Evolutionary conservation across 495 filamentous ascomycete genomes (phyloP), one percentile per base, ranked within the genome.

Genomic region (Mycothermus thermophilus): DNA sequence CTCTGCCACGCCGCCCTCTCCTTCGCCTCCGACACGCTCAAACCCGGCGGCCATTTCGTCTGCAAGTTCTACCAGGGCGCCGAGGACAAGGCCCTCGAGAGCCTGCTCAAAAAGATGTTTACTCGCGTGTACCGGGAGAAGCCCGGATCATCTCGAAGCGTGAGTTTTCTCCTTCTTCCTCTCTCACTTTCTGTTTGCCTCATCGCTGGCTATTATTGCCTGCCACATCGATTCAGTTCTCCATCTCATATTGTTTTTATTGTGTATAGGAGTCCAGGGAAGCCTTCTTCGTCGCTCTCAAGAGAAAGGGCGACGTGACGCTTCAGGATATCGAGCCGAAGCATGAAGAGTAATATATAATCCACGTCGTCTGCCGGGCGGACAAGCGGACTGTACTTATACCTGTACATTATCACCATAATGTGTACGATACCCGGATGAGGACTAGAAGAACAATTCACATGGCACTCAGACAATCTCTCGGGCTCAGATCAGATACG

Each of bases 51-150:
- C 0, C 77, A 88, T 52, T 93, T 97, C 46, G 71, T 97, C 21
- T 96, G 90, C 67, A 97, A 97, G 59, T 96, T 93, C 57, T 97
- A 96, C 55, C 82, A 88, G 51, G 90, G 90, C 3, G 52, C 65
- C 4, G 84, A 94, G 46, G 86, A 95, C 50, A 83, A 79, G 57
- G 62, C 60, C 4, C 52, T 97, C 15, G 83, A 93, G 58, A 58
- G 51, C 37, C 64, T 70, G 41, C 61, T 96, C 25, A 83, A 67
- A 44, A 67, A 68, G 25, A 56, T 90, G 42, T 97, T 96, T 48
- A 54, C 60, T 11, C 79, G 71, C 40, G 88, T 96, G 12, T 67
- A 80, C 45, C 62, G 85, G 37, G 77, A 86, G 38, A 97, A 97
- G 55, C 90, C 92, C 8, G 76, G 87, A 32, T 79, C 83, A 12